Conservation (phyloP, 805 yeast species). For the Kazachstania africana region DNA sequence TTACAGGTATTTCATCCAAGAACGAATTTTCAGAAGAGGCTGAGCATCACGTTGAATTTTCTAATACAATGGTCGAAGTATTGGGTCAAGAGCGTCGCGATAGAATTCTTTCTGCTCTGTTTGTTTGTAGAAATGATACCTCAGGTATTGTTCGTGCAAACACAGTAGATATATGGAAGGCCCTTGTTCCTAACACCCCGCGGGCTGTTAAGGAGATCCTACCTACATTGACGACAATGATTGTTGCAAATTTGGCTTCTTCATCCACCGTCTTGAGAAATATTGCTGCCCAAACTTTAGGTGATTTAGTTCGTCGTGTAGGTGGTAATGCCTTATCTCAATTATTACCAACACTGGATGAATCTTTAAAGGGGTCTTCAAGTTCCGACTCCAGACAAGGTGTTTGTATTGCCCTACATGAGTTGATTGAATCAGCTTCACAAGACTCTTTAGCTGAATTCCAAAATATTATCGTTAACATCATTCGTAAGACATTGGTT, state of each 20-base stretch:
- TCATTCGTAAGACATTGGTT: constrained; percentile 67
- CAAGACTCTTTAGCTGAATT: constrained; percentile 48
- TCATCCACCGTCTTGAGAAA: constrained; percentile 64
- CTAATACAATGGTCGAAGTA: constrained; percentile 55
- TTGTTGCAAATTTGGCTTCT: constrained; percentile 78
- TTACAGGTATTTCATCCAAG: constrained; percentile 79
- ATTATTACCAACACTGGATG: constrained; percentile 73
- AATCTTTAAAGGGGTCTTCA: constrained; percentile 40
- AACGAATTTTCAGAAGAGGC: constrained; percentile 45
- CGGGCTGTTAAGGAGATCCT: constrained; percentile 84
- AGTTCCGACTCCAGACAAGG: constrained; percentile 91
- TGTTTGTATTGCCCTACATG: constrained; percentile 86
- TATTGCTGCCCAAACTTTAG: constrained; percentile 87
- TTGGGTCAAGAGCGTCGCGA: constrained; percentile 86
- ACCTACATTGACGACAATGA: constrained; percentile 67
- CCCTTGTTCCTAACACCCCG: constrained; percentile 91
- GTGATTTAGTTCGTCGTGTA: constrained; percentile 89
- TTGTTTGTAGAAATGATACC: constrained; percentile 87
- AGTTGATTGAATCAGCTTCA: constrained; percentile 66
- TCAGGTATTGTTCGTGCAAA: constrained; percentile 80
- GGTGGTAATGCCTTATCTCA: constrained; percentile 80
- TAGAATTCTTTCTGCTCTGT: constrained; percentile 71
- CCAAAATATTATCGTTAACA: constrained; percentile 57
- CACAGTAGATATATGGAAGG: constrained; percentile 92
- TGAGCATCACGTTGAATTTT: constrained; percentile 39